Conservation (phyloP, 1,284 basidiomycete genomes). For the Sporisorium reilianum region DNA sequence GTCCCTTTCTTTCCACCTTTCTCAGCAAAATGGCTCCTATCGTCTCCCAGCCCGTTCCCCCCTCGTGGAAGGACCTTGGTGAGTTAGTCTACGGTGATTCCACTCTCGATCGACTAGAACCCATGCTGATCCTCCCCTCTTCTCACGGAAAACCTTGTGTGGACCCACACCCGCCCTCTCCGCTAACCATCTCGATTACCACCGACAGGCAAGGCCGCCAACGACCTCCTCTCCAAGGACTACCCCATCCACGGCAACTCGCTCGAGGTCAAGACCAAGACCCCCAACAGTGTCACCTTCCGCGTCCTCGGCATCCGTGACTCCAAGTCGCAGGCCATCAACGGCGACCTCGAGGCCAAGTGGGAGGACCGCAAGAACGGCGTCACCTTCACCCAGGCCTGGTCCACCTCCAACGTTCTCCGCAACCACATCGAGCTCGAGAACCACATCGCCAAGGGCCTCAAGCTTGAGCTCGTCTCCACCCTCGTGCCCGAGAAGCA, state of each 20-base stretch:
- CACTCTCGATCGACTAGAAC: neutral
- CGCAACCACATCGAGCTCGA: slow-evolving; percentile 92
- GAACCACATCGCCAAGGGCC: slow-evolving; percentile 94
- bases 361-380: slow-evolving; percentile 68
- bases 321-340: slow-evolving; percentile 67
- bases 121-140: neutral
- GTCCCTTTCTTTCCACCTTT: neutral
- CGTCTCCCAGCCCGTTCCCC: slow-evolving; percentile 65
- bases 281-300: slow-evolving; percentile 75
- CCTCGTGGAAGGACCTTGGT: slow-evolving; percentile 73
- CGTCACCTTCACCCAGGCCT: slow-evolving; percentile 73
- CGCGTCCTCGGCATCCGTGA: slow-evolving; percentile 69
- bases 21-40: slow-evolving; percentile 39
- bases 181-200: neutral
- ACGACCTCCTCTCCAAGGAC: slow-evolving; percentile 93
- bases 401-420: slow-evolving; percentile 89
- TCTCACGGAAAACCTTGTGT: neutral
- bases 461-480: slow-evolving; percentile 93
- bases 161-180: neutral
- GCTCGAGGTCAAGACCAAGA: slow-evolving; percentile 86
- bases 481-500: slow-evolving; percentile 85
- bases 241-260: slow-evolving; percentile 82
- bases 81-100: slow-evolving; percentile 72
- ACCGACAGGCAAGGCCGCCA: slow-evolving; percentile 77
- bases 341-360: slow-evolving; percentile 69